Base-by-base conservation (phyloP, 108 stramenopile genomes). In the Fragilariopsis cylindrus region DNA sequence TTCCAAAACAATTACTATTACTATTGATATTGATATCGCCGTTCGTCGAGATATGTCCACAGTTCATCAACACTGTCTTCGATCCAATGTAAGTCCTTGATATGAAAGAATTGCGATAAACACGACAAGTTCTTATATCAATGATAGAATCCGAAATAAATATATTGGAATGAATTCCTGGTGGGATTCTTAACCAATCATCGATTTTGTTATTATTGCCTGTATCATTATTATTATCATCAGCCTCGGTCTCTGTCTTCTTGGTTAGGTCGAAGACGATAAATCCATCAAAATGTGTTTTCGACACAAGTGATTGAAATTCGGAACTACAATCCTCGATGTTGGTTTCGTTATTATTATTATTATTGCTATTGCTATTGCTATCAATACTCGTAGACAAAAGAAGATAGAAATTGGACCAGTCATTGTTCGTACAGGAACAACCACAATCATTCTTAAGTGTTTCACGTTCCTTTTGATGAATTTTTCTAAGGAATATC, bases 81-180 rank as follows among this genome's bases (percentile, higher is more conserved):
- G 75, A 66, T 69, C 87, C 86, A 45, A 92, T 80, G 63, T 79
- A 85, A 15, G 90, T 89, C 13, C 82, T 68, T 18, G 73, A 77
- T 18, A 94, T 15, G 7, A 86, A 56, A 2, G 79, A n/a, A 63
- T 94, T 94, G n/a, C 76, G 64, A 69, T 90, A 85, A 6, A 94
- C 80, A 1, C 80, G 68, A 48, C 85, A 88, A 54, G 82, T 80
- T 0, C 79, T 77, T 16, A 78, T 7, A 45, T 84, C 77, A 18
- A 91, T 48, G 39, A 92, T 82, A 65, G 78, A 83, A 65, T 91
- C 79, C 8, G 54, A 55, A 21, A 92, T 67, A 60, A 87, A 68
- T 4, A 76, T 55, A 75, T 94, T 91, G 76, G 81, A 77, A 19
- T 79, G 80, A 55, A 92, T 69, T 15, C 93, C 90, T 13, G 80